Base-by-base conservation (phyloP, 495 filamentous ascomycete genomes). In the Aspergillus haitiensis region DNA sequence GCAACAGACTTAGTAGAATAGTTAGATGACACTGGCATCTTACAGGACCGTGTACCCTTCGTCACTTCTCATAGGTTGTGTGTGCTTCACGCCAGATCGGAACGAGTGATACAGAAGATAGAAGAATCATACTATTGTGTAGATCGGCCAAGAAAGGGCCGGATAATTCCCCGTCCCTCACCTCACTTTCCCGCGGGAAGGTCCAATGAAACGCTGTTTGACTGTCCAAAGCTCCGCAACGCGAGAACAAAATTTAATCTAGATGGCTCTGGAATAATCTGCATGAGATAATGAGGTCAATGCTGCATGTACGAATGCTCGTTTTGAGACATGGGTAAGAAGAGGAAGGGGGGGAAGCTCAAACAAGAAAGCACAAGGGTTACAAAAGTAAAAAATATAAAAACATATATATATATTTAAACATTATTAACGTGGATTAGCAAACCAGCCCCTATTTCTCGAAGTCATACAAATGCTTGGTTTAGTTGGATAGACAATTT, bases 171-270 rank as follows among this genome's bases (percentile, higher is more conserved):
- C n/a, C 13, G 8, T 46, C 18, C 42, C 7, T 18, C 44, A 48
- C 52, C 48, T 59, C 46, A 49, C 50, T 58, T 64, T 67, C 48
- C 64, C 52, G 56, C 62, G 56, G 61, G 62, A 59, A 62, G 56
- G 21, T 33, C 57, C 55, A 55, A 59, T 61, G 10, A 46, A 47
- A 57, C 7, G 12, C 11, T 53, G 40, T 50, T 18, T 54, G 40
- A 4, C 13, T 60, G 42, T 39, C 32, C 27, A 31, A 46, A 37
- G 21, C 33, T 7, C 21, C 40, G 46, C 11, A 12, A 21, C 21
- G 21, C 3, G 21, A 27, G 21, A 27, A 27, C 21, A 27, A 27
- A 27, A 27, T 18, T 54, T 50, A 8, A 13, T 60, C 48, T 31
- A 21, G 39, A 31, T 35, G 37, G 36, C 33, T 7, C 21, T 50